Evolutionary conservation across 2,329 filamentous ascomycete genomes (phyloP), one percentile per base, ranked within the genome.

Genomic region (Fusarium napiforme): DNA sequence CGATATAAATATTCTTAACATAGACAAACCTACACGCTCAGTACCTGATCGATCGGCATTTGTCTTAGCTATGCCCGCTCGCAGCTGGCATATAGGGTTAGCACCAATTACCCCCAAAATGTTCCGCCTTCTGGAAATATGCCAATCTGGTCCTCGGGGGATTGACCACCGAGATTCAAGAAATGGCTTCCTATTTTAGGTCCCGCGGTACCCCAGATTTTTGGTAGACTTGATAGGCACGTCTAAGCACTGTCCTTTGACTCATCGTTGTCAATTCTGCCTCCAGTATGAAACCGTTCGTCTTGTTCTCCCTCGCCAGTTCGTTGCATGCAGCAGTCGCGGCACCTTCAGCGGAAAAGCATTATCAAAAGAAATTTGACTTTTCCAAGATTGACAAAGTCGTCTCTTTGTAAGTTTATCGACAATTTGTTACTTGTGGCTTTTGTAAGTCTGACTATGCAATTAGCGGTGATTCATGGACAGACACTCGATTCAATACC

Each of bases 401-500:
- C 2, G 34, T 55, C 0, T 37, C 50, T 5, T 40, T 55, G 50
- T 55, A 18, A n/a, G 23, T 18, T 7, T 7, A 3, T 7, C 19
- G 15, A 18, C 15, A 36, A 8, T 36, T 8, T 4, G 7, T 1
- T 18, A 18, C 2, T 15, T 15, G 15, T 19, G 19, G 2, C 4
- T 28, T 0, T 18, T 8, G 4, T 6, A 15, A 19, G 4, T 16
- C 50, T 55, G 11, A n/a, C n/a, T 55, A 2, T 3, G 9, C 28
- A 28, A 32, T 26, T 4, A 69, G 67, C 5, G 67, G 67, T 2
- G 59, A 69, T 14, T 69, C 67, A 18, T 69, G 67, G 67, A 69
- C 67, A 0, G 65, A 69, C 5, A 69, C 67, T 45, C 59, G 65
- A 4, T 69, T 69, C 18, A 47, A 69, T 9, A 10, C 21, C 21